Conservation (phyloP, 192 early-diverging fungal species). For the Linnemannia elongata region DNA sequence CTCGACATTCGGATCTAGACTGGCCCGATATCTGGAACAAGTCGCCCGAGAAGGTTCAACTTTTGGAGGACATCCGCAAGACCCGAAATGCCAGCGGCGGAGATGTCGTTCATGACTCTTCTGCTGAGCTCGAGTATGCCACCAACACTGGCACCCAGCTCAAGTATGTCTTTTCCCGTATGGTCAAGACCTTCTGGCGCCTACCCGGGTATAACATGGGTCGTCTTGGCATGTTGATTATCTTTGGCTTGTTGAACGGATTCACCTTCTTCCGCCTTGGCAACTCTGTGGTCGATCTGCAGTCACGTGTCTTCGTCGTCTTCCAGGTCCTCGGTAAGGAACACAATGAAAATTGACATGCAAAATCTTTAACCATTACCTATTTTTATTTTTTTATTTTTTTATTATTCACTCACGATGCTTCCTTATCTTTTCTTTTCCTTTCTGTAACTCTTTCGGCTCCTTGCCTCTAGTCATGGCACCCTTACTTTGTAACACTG, state of each 20-base stretch:
- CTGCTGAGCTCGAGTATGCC: constrained; percentile 60
- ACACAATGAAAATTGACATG: background rate
- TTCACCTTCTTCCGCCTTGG: constrained; percentile 80
- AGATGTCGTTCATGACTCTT: constrained; percentile 10
- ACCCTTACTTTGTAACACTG: constrained; percentile 75
- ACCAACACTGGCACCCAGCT: constrained; percentile 63
- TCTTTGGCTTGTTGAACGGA: constrained; percentile 71
- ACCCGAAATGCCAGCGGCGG: constrained; percentile 44
- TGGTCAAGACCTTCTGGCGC: constrained; percentile 78
- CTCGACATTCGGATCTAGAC: constrained; percentile 66
- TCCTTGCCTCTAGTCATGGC: constrained; percentile 59
- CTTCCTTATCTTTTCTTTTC: background rate
- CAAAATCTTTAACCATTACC: background rate
- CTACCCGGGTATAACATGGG: constrained; percentile 81
- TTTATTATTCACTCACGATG: constrained; percentile 26
- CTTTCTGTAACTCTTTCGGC: background rate
- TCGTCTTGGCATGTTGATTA: constrained; percentile 65
- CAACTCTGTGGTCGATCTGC: constrained; percentile 65
- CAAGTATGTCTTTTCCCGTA: constrained; percentile 69
- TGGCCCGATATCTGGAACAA: constrained; percentile 81
- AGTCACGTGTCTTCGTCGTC: constrained; percentile 77
- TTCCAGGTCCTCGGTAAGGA: constrained; percentile 66
- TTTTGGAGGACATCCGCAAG: constrained; percentile 65
- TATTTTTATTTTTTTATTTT: background rate
- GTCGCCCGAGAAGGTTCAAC: constrained; percentile 60